Conservation (phyloP, 2,329 filamentous ascomycete genomes). For the Mycosphaerella sp. region DNA sequence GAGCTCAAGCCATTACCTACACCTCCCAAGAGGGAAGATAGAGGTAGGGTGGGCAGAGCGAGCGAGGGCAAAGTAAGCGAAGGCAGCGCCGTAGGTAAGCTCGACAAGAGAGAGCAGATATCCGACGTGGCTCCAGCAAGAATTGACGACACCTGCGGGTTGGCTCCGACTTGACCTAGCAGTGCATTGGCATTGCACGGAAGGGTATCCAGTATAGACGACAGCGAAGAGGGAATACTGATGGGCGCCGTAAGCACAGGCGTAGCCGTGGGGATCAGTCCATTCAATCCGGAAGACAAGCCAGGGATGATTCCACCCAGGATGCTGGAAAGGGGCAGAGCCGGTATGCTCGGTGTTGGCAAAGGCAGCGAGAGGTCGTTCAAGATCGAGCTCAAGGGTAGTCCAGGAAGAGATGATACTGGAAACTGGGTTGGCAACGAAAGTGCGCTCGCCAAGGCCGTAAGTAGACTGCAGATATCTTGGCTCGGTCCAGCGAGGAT, state of each 20-base stretch:
- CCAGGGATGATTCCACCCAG: neutral
- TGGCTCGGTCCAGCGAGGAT: slow-evolving; percentile 4
- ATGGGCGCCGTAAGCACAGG: neutral
- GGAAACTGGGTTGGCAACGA: neutral
- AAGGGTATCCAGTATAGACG: neutral
- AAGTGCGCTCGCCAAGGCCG: neutral
- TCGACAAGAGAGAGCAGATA: neutral
- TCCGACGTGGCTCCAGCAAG: neutral
- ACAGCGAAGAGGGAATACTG: neutral
- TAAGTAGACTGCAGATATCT: neutral
- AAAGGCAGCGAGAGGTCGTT: neutral
- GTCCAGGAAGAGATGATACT: neutral
- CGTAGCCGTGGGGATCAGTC: neutral
- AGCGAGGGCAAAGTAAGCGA: neutral
- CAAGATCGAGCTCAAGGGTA: neutral
- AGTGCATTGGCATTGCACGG: neutral
- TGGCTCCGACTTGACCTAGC: neutral
- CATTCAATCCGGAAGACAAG: neutral
- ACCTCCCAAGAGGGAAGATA: neutral
- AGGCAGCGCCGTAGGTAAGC: too few species aligned
- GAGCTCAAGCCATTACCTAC: neutral
- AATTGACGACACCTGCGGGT: neutral
- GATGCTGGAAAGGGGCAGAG: neutral
- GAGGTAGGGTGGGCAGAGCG: neutral
- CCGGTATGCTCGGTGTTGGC: neutral